Conservation (phyloP, 129 eudicot genomes). For the Escallonia rubra region DNA sequence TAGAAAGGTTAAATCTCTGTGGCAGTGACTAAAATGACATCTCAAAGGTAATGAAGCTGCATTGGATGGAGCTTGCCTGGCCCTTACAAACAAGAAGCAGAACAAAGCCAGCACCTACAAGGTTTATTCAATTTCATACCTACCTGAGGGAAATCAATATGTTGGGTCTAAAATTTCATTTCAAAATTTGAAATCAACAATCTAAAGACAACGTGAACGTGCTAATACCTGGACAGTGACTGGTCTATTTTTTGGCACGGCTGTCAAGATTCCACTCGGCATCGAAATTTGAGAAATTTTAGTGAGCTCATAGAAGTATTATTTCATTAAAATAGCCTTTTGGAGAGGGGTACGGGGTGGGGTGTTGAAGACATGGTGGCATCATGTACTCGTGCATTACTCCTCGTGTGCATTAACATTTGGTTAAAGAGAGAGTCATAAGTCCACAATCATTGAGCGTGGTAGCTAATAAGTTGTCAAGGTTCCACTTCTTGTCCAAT, state of each 20-base stretch:
- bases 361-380: not conserved
- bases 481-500: not conserved
- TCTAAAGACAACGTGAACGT: no score
- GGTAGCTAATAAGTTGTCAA: not conserved
- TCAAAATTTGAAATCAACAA: no score
- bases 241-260: not conserved
- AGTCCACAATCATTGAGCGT: not conserved
- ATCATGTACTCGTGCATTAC: no score
- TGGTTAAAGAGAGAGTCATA: not conserved
- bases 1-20: no score
- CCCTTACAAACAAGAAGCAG: no score
- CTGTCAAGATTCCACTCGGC: conserved; percentile 3
- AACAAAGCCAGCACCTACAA: no score
- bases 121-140: no score
- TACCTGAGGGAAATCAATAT: no score
- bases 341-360: not conserved
- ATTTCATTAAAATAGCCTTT: not conserved
- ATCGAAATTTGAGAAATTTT: not conserved
- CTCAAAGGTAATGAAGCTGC: no score
- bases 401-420: conserved; percentile 1
- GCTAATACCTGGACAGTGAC: not conserved
- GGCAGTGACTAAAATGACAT: no score
- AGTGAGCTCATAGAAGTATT: not conserved
- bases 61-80: no score
- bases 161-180: no score